Evolutionary conservation across 2,329 filamentous ascomycete genomes (phyloP).

Genomic region (Colletotrichum endophyticum): DNA sequence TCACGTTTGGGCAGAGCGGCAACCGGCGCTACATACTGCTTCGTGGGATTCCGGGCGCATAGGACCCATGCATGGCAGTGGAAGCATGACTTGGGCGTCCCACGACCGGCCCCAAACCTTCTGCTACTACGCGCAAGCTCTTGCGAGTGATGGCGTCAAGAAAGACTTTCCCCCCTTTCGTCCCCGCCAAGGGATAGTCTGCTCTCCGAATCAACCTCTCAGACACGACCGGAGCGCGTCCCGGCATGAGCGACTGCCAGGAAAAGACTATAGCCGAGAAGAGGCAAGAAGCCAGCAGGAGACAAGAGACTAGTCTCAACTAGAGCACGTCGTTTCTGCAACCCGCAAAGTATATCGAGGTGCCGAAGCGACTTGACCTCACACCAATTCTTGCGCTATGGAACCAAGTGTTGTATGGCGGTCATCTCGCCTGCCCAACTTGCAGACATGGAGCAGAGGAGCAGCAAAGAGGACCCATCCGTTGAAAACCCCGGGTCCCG

Average conservation of each 20-base stretch:
- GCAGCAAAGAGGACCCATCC: background rate
- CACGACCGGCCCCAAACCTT: background rate
- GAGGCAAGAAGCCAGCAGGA: background rate
- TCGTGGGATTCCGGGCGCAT: slow-evolving; percentile 1
- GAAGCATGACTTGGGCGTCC: background rate
- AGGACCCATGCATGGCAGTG: background rate
- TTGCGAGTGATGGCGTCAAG: background rate
- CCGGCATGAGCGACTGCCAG: background rate
- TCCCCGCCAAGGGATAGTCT: background rate
- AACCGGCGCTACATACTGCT: background rate
- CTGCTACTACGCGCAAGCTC: background rate
- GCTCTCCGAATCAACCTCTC: background rate
- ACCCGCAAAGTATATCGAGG: background rate
- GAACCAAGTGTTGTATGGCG: background rate
- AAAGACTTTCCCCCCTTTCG: background rate
- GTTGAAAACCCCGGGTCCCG: background rate
- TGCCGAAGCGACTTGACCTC: background rate
- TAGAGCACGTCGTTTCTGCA: background rate
- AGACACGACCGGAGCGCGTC: background rate
- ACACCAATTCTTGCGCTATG: background rate
- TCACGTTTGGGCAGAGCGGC: background rate
- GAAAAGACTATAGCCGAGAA: background rate
- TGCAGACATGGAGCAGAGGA: background rate
- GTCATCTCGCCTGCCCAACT: background rate
- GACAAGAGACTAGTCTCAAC: background rate